Evolutionary conservation across 148 eudicot genomes (phyloP), one percentile per base, ranked within the genome.

Genomic region (Camellia granthamiana): DNA sequence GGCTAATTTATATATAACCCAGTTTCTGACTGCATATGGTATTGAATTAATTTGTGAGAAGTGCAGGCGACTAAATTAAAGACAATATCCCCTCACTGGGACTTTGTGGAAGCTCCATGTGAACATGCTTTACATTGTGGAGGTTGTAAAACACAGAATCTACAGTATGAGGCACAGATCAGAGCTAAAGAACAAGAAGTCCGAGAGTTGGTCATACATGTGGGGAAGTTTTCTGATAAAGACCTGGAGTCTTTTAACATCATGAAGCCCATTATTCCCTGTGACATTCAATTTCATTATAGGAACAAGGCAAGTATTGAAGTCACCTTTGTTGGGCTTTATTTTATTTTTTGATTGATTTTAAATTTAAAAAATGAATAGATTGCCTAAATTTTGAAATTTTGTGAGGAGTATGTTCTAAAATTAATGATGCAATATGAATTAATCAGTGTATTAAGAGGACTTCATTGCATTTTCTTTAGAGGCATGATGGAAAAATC

Each of bases 41-140:
- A n/a, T 63, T 58, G 38, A 55, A 76, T 62, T 62, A 69, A 68
- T 49, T 65, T 63, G 61, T 80, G 67, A 69, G 80, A 78, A 77
- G 72, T 79, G 83, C 85, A 96, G 99, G 99, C 88, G 83, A 88
- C 81, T 77, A 96, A 96, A 80, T n/a, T 96, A 75, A 85, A 88
- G 87, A 96, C 94, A 65, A 79, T 93, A 79, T 77, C 88, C 43
- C 99, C 95, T 12, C 99, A 93, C 69, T 78, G 86, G 86, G 94
- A 93, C 78, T 79, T 71, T 78, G 97, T 96, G 72, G 98, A 92
- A 77, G 99, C 99, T 69, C 99, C 99, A n/a, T 96, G 99, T 81
- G 93, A 91, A 80, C 88, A 92, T 89, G 91, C 99, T 75, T 90
- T 87, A 21, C 79, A 91, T 85, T 96, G 99, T 87, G 99, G 99